Percentiles rank a stretch among this genome's conserved stretches.
Conservation (phyloP, 106 monocot species). For the Allium fistulosum region DNA sequence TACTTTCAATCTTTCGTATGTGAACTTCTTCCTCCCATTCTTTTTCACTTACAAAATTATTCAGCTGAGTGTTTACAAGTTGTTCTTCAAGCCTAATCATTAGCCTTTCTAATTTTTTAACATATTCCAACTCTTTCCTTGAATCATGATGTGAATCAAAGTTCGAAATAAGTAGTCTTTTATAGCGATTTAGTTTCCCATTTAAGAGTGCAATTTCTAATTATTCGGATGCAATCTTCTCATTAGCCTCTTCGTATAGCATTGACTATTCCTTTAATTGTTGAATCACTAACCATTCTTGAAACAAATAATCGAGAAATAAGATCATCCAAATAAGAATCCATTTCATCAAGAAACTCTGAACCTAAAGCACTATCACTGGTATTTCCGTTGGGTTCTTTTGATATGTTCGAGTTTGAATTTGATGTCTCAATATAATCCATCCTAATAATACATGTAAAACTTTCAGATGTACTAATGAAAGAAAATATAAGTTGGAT, state of each 20-base stretch:
- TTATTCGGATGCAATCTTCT: slow-evolving; percentile 40
- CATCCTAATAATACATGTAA: too few relatives aligned
- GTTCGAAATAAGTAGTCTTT: slow-evolving; percentile 5
- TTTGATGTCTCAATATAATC: background rate
- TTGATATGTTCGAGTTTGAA: background rate
- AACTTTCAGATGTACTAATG: too few relatives aligned
- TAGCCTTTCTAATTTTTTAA: slow-evolving; percentile 8
- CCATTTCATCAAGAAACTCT: slow-evolving; percentile 48
- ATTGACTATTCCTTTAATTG: slow-evolving; percentile 64
- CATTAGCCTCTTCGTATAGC: slow-evolving; percentile 61
- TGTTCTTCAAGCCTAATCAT: slow-evolving; percentile 22
- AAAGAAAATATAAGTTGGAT: too few relatives aligned
- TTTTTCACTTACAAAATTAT: slow-evolving; percentile 24
- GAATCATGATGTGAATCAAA: background rate
- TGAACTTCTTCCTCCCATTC: slow-evolving; percentile 21
- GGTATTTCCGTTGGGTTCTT: background rate
- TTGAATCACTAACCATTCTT: slow-evolving; percentile 69
- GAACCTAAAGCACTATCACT: slow-evolving; percentile 6
- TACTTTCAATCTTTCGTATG: too few relatives aligned
- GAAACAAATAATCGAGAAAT: slow-evolving; percentile 46
- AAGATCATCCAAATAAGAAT: slow-evolving; percentile 57
- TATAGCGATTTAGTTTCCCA: slow-evolving; percentile 20
- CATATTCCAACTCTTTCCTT: background rate
- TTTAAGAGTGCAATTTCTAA: slow-evolving; percentile 24
- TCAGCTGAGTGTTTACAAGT: slow-evolving; percentile 12